phyloP scores from a whole-genome alignment of 257 asterid genomes.

The Gentiana dahurica region DNA sequence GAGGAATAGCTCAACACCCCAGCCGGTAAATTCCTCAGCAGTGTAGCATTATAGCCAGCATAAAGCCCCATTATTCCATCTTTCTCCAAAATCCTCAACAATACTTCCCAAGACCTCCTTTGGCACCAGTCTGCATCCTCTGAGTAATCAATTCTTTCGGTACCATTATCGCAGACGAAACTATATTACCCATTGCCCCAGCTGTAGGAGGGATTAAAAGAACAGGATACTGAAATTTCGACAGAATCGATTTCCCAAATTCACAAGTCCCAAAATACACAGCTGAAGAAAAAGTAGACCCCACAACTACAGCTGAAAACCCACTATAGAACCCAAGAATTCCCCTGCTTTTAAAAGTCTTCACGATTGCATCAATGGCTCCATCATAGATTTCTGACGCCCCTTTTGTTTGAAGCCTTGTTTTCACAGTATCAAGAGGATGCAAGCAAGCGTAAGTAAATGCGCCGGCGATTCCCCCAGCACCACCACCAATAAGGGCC shows the following conservation, averaged over 20 bases:
- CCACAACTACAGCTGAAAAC: too few species aligned
- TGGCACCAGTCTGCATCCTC: too few species aligned
- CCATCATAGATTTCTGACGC: too few species aligned
- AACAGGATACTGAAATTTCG: constrained; percentile 21
- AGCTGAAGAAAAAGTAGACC: too few species aligned
- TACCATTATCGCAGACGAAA: constrained; percentile 8
- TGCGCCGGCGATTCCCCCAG: too few species aligned
- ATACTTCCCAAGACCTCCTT: too few species aligned
- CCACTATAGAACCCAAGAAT: too few species aligned
- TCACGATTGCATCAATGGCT: too few species aligned
- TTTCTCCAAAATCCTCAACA: constrained; percentile 1
- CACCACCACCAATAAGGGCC: constrained; percentile 64
- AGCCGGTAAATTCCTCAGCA: constrained; percentile 89
- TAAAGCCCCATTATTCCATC: constrained; percentile 86
- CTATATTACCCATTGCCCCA: constrained; percentile 96
- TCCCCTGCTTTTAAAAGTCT: too few species aligned
- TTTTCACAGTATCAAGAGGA: constrained; percentile 89
- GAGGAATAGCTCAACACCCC: constrained; percentile 76
- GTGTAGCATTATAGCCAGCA: constrained; percentile 90
- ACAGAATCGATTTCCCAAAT: too few species aligned
- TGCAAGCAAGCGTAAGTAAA: constrained; percentile 49
- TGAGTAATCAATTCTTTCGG: too few species aligned
- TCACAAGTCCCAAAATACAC: too few species aligned
- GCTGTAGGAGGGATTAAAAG: constrained; percentile 91
- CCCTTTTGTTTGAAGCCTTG: constrained; percentile 5